Base-by-base conservation (phyloP, 805 yeast genomes). In the Ogataea dorogensis region DNA sequence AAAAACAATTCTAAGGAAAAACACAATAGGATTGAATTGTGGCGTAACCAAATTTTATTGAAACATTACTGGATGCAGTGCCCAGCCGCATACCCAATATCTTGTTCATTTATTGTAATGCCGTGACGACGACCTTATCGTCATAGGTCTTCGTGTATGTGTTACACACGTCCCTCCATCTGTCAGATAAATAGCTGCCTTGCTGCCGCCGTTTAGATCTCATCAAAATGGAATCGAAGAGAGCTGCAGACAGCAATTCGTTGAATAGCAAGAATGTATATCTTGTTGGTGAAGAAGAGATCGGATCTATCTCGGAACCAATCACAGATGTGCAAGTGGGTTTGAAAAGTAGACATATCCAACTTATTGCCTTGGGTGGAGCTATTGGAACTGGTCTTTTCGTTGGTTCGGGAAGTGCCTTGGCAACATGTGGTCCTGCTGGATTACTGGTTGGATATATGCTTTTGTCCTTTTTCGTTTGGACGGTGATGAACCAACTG, bases 301-400 rank as follows among this genome's bases (percentile, higher is more conserved):
- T 35, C 19, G 23, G 11, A 7, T 29, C 39, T 11, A 26, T 13
- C 18, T 18, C 9, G 13, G 39, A 17, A 3, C 8, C 11, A 17
- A n/a, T 20, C 31, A 36, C 35, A 6, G 35, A 36, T 16, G 49
- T 51, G 34, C 69, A 72, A 26, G 58, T 72, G 44, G 64, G 68
- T 24, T 61, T 72, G 42, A 64, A 68, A 45, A 51, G 63, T 24
- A 61, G 77, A 51, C 76, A 72, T 40, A 61, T 72, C 44, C 81
- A 77, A 59, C 74, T 79, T 77, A 75, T 79, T 42, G 81, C 86
- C 28, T 70, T 81, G 36, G 86, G 85, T 48, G 84, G 85, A 49
- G 71, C 80, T 43, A 77, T 80, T 44, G 87, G 87, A 54, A 78
- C 85, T 18, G 77, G 76, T 32, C 58, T 71, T 28, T 68, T 71